phyloP scores from a whole-genome alignment of 2,329 filamentous ascomycete genomes.

The Alternaria gaisen region DNA sequence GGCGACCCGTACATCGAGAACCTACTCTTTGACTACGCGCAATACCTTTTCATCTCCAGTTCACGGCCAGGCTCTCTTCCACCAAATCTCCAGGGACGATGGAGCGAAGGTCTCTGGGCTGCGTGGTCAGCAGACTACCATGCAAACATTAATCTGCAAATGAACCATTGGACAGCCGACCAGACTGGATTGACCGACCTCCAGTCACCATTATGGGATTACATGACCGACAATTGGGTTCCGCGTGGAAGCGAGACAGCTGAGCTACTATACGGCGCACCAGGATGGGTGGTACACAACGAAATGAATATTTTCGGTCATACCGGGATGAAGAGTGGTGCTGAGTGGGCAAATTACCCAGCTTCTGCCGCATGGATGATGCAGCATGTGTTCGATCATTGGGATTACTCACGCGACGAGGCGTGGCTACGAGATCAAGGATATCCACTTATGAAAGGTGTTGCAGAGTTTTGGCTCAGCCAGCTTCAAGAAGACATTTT shows the following conservation, averaged over 20 bases:
- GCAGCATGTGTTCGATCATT: conserved; percentile 67
- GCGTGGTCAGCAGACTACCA: conserved; percentile 67
- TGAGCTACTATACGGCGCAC: conserved; percentile 61
- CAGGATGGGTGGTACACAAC: conserved; percentile 66
- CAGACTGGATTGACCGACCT: conserved; percentile 61
- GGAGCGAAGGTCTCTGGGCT: conserved; percentile 58
- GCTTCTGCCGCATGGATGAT: conserved; percentile 67
- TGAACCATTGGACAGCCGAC: conserved; percentile 68
- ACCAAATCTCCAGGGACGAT: conserved; percentile 66
- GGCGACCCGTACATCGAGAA: conserved; percentile 63
- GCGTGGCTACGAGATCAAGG: conserved; percentile 57
- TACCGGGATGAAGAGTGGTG: conserved; percentile 60
- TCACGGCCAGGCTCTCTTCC: conserved; percentile 62
- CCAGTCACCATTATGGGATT: conserved; percentile 60
- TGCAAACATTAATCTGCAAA: conserved; percentile 68
- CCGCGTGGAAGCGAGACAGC: conserved; percentile 64
- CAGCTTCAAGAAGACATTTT: conserved; percentile 62
- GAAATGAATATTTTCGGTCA: conserved; percentile 69
- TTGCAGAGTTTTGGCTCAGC: conserved; percentile 65
- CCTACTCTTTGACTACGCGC: conserved; percentile 63
- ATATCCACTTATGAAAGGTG: conserved; percentile 64
- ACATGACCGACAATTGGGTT: conserved; percentile 63
- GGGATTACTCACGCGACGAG: conserved; percentile 60
- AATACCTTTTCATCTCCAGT: conserved; percentile 65
- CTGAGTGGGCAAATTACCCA: conserved; percentile 56